Evolutionary conservation across 2,329 filamentous ascomycete genomes (phyloP), one percentile per base, ranked within the genome.

Genomic region (Calonectria hongkongensis): DNA sequence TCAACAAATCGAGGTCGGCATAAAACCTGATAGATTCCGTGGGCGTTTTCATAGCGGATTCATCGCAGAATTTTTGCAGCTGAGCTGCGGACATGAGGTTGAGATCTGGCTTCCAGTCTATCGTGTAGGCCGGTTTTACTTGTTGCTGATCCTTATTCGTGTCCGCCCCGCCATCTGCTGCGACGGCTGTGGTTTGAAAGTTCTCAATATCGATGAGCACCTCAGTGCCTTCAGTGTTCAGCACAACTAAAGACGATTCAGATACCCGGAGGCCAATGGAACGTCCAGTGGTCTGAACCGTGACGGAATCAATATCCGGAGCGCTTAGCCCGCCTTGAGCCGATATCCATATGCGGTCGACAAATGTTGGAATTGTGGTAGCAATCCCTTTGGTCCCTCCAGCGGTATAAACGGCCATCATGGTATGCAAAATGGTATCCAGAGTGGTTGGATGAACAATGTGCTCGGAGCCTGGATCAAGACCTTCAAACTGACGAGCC

Each of bases 161-260:
- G 28, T 47, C 58, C 25, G 39, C 58, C 16, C 41, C 58, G 4
- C 58, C 41, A 47, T 63, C 58, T 7, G 25, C 41, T 8, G 58
- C 41, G 2, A 63, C 41, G 8, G 41, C 41, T n/a, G 58, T 63
- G 25, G 58, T 63, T 71, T 82, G 82, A 25, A 47, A 43, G 25
- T 47, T 47, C 27, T 63, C 58, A 1, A 63, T 63, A 8, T 63
- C 58, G 9, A 63, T 47, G 39, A 63, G 41, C 12, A 63, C 5
- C 58, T 63, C 58, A 15, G 39, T 43, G 8, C 58, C 58, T 18
- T 43, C 39, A 21, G 58, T 12, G 28, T 63, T 33, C n/a, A 63
- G 27, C 16, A 47, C 58, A 30, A 47, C 7, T 2, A 63, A n/a
- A 4, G 58, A 45, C 7, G 39, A 45, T 9, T 63, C 58, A 6